Base-by-base conservation (phyloP, 306 rosid species). In the Vachellia pachyceras region DNA sequence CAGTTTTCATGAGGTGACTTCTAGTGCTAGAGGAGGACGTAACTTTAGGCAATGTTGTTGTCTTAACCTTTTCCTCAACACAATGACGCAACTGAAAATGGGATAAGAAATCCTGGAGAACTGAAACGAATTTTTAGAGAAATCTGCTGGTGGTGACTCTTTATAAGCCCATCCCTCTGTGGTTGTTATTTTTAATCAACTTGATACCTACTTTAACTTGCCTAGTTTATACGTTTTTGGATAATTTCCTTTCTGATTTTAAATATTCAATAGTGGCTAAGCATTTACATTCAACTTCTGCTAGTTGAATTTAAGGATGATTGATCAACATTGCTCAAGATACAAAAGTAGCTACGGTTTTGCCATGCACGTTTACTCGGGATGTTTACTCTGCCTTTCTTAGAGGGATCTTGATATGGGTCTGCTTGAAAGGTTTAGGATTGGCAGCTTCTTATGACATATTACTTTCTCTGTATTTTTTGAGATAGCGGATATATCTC, bases 291-390 rank as follows among this genome's bases (percentile, higher is more conserved):
- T 66, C 33, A 39, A 17, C 47, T 66, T 39, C 47, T 66, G 46
- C 72, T 65, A 15, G 36, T 35, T 69, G 55, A 23, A 69, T 69
- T 71, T 46, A 46, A 25, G 75, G 75, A 46, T 23, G 58, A 45
- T 64, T 71, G 41, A 70, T 46, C 35, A 66, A 18, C 41, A 70
- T 70, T 70, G 36, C 75, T 70, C 57, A 70, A 44, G 39, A 45
- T 14, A 46, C 14, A 37, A 14, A 25, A 71, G 60, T 29, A 46
- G 76, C 18, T 69, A 10, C 60, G 20, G 61, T 79, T 69, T 60
- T 79, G 33, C 20, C 36, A 33, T 73, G 36, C 39, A 49, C 69
- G 7, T 64, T 12, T 65, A 40, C 79, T 64, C n/a, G n/a, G n/a
- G n/a, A n/a, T n/a, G n/a, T n/a, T n/a, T n/a, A n/a, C n/a, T n/a